These are phyloP conservation scores for Zymoseptoria pseudotritici DNA, from an alignment of 2,329 filamentous ascomycete species.

Conservation along the genomic window DNA sequence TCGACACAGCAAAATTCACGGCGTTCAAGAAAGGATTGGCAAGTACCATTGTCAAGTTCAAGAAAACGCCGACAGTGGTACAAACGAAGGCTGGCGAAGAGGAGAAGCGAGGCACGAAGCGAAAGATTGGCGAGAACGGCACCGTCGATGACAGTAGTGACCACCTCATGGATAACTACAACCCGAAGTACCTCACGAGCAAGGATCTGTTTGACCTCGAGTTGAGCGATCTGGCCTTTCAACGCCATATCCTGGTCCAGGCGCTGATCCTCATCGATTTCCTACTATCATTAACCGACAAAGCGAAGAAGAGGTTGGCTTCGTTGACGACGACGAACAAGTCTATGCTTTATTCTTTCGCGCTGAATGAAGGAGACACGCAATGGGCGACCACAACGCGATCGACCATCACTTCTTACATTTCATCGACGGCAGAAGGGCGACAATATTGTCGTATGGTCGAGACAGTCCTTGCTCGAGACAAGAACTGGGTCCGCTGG, in stretches of 20 bases:
- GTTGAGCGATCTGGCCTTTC: constrained; percentile 90
- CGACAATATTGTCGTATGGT: constrained; percentile 95
- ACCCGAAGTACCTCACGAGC: constrained; percentile 98
- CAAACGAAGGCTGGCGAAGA: constrained; percentile 61
- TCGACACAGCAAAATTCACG: constrained; percentile 59
- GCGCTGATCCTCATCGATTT: constrained; percentile 93
- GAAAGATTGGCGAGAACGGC: constrained; percentile 46
- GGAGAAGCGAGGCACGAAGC: constrained; percentile 57
- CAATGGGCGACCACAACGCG: constrained; percentile 79
- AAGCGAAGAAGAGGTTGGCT: constrained; percentile 70
- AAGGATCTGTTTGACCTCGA: constrained; percentile 92
- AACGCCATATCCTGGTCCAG: constrained; percentile 90
- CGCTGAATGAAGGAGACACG: constrained; percentile 74
- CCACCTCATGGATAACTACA: constrained; percentile 66
- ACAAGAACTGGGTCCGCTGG: constrained; percentile 99
- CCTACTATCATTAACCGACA: constrained; percentile 76
- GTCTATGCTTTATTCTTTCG: constrained; percentile 75
- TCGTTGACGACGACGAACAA: constrained; percentile 62
- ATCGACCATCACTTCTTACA: constrained; percentile 69
- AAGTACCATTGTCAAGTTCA: constrained; percentile 66
- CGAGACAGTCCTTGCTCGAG: constrained; percentile 85
- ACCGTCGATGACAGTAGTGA: constrained; percentile 31
- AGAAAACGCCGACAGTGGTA: constrained; percentile 58
- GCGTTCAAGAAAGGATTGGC: constrained; percentile 57
- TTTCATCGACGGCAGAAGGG: constrained; percentile 57